phyloP scores from a whole-genome alignment of 2,329 filamentous ascomycete genomes.

The Trichoderma oligosporum region DNA sequence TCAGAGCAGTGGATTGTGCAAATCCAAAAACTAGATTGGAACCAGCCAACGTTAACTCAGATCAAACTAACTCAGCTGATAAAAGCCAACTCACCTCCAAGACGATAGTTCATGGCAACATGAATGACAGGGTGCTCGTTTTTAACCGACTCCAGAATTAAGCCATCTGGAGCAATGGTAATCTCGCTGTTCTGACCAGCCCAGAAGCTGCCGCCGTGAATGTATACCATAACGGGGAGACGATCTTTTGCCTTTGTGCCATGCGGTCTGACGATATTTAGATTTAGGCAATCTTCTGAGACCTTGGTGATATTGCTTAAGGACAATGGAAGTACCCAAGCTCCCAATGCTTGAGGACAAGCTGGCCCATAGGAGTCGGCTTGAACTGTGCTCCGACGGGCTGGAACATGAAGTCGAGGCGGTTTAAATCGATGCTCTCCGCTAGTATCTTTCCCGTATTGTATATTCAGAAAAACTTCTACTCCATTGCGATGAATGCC shows the following conservation, averaged over 20 bases:
- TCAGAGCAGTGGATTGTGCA: conserved; percentile 26
- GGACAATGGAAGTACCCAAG: conserved; percentile 29
- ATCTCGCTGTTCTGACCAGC: conserved; percentile 32
- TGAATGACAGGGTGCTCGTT: conserved; percentile 38
- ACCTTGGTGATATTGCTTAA: conserved; percentile 37
- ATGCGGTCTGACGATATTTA: conserved; percentile 34
- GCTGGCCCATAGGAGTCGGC: conserved; percentile 41
- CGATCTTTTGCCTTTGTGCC: conserved; percentile 21
- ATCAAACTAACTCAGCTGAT: neutral
- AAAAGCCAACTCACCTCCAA: conserved; percentile 21
- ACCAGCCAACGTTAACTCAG: neutral
- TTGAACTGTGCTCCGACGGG: conserved; percentile 33
- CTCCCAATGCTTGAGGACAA: conserved; percentile 41
- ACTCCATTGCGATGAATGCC: conserved; percentile 43
- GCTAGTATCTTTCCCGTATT: conserved; percentile 45
- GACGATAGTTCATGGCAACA: conserved; percentile 35
- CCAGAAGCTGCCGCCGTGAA: conserved; percentile 35
- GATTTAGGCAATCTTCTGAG: conserved; percentile 37
- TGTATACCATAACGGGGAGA: conserved; percentile 38
- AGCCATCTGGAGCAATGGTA: conserved; percentile 40
- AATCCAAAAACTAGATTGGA: conserved; percentile 28
- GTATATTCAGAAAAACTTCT: conserved; percentile 46
- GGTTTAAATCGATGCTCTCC: conserved; percentile 45
- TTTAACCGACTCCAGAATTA: conserved; percentile 44
- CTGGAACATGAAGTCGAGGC: conserved; percentile 34